Percentiles rank a stretch among this genome's conserved stretches.
Evolutionary conservation across 179 eudicot genomes (phyloP).

Genomic region (Spinacia oleracea): DNA sequence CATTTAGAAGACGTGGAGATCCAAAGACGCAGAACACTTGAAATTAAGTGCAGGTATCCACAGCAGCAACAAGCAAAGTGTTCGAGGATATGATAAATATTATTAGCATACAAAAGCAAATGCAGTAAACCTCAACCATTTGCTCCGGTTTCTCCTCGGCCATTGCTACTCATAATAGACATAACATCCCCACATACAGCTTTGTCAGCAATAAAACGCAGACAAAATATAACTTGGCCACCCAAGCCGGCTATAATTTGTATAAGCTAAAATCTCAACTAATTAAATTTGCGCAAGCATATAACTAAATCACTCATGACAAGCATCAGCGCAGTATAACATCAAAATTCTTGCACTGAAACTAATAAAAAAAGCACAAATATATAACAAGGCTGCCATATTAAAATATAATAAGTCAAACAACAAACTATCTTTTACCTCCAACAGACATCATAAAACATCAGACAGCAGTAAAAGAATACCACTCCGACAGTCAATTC

Average conservation of each 20-base stretch:
- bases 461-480: background rate
- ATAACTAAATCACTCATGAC: background rate
- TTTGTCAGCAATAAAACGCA: background rate
- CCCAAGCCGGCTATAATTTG: background rate
- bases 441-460: background rate
- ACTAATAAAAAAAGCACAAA: background rate
- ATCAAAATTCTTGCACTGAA: background rate
- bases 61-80: background rate
- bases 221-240: background rate
- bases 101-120: background rate
- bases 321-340: background rate
- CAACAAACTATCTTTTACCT: slow-evolving; percentile 8
- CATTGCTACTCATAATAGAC: background rate
- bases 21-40: background rate
- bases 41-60: background rate
- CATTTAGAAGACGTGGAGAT: background rate
- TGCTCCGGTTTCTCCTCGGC: background rate
- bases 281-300: too few relatives aligned
- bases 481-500: slow-evolving; percentile 13
- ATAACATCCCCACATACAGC: background rate
- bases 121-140: background rate
- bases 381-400: background rate
- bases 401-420: slow-evolving; percentile 10
- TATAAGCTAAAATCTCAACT: background rate
- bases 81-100: background rate